Evolutionary conservation across 345 rosid species (phyloP), one percentile per base, ranked within the genome.

Genomic region (Cardamine chenopodiifolia): DNA sequence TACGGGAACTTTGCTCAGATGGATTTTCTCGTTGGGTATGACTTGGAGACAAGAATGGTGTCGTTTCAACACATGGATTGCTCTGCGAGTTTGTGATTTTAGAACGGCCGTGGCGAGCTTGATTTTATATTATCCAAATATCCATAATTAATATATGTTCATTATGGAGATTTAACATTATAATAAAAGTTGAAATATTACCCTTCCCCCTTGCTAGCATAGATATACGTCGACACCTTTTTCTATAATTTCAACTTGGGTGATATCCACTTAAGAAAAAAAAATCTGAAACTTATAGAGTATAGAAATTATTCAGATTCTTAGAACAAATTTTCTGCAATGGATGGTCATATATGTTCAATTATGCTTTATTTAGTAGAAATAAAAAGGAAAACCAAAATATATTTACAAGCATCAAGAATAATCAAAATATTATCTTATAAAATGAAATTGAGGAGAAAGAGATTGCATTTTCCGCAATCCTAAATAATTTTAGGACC

Each of bases 1-100:
- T 85, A 68, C n/a, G 87, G 88, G 0, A 89, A 88, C 78, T 63
- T 81, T 53, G 81, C 82, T 18, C 90, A 88, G 79, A 48, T 56
- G 70, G 81, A 89, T 73, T 83, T 84, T 72, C 73, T 83, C 10
- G 70, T 90, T 6, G 91, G 86, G 15, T 91, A 85, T 73, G 85
- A 91, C 45, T 15, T 66, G 22, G 76, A 62, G 25, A 9, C 14
- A 5, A 42, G 59, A 34, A 80, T 63, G 4, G 66, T 89, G 23
- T 86, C 91, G 3, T 84, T 91, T 47, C 82, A 82, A 73, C 76
- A 45, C 1, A 66, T 82, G 28, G 89, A 87, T 37, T 89, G 90
- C 49, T 60, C 85, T 53, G 70, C 71, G 3, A 47, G 12, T 34
- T 35, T 37, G 6, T 70, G 47, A 76, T 12, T 29, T 25, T 32